These are phyloP conservation scores for Saccharum hybrid DNA, from an alignment of 202 grass and related monocot genomes.

Conservation along the genomic window DNA sequence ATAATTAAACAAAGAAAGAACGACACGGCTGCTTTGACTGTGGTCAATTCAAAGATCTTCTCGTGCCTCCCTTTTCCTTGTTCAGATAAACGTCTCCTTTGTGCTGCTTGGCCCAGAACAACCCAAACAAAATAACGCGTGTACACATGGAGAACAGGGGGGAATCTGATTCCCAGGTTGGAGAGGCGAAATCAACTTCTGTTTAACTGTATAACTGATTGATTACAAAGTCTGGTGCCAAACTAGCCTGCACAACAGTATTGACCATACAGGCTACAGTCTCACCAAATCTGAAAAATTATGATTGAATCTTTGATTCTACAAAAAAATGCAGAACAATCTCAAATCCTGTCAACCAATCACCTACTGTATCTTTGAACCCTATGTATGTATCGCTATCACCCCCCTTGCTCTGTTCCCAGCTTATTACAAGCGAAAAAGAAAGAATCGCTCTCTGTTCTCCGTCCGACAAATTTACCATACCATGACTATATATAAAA, in stretches of 20 bases:
- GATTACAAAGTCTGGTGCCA: conserved; percentile 2
- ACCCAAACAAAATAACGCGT: neutral
- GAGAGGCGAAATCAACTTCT: neutral
- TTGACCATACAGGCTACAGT: conserved; percentile 10
- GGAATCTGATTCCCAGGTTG: conserved; percentile 33
- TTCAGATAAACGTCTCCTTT: neutral
- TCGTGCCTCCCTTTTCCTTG: neutral
- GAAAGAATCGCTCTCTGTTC: conserved; percentile 31
- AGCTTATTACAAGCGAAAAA: conserved; percentile 19
- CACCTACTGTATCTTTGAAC: conserved; percentile 36
- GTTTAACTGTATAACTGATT: neutral
- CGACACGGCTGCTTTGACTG: conserved; percentile 19
- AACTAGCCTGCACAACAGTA: conserved; percentile 29
- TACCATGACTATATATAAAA: neutral
- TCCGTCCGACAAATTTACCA: conserved; percentile 33
- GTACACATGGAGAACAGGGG: neutral
- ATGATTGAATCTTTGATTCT: conserved; percentile 29
- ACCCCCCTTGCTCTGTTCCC: neutral
- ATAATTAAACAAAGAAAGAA: conserved; percentile 39
- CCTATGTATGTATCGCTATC: conserved; percentile 4
- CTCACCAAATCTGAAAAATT: conserved; percentile 10
- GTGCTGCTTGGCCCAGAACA: neutral
- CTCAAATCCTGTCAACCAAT: conserved; percentile 31
- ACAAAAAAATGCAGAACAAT: conserved; percentile 12
- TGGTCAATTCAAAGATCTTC: conserved; percentile 48